Evolutionary conservation across 2,329 filamentous ascomycete genomes (phyloP).

Genomic region (Fusarium sp.): DNA sequence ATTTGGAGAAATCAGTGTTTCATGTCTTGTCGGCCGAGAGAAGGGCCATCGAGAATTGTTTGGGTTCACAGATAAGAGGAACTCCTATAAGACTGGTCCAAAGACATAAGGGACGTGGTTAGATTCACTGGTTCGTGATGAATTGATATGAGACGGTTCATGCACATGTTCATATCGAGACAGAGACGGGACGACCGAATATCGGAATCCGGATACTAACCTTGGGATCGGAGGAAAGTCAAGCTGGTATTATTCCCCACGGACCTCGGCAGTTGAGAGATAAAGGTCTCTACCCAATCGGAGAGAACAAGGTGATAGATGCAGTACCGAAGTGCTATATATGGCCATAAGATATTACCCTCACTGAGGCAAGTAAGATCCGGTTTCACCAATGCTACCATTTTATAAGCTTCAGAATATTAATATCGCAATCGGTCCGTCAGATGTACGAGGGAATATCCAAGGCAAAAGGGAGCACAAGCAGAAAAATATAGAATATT

Average conservation of each 20-base stretch:
- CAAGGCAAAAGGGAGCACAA: background rate
- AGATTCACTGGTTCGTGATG: background rate
- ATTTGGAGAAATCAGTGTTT: background rate
- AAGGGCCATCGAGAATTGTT: rapidly evolving
- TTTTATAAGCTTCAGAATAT: background rate
- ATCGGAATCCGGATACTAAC: background rate
- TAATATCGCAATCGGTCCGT: background rate
- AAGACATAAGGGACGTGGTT: background rate
- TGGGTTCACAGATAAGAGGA: background rate
- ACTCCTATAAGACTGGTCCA: background rate
- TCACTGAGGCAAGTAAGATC: background rate
- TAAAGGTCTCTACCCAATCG: background rate
- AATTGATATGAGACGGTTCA: background rate
- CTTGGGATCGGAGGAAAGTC: too few relatives aligned
- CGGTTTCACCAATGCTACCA: background rate
- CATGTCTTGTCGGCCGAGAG: background rate
- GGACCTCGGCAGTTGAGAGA: background rate
- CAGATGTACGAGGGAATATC: background rate
- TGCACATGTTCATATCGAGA: background rate
- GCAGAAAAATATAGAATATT: background rate
- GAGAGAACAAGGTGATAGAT: background rate
- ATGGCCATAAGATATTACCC: background rate
- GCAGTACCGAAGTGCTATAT: background rate
- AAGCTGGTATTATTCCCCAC: background rate
- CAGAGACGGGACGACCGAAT: background rate